These are phyloP conservation scores for Ganoderma boninense DNA, from an alignment of 1,284 basidiomycete genomes.

Conservation along the genomic window DNA sequence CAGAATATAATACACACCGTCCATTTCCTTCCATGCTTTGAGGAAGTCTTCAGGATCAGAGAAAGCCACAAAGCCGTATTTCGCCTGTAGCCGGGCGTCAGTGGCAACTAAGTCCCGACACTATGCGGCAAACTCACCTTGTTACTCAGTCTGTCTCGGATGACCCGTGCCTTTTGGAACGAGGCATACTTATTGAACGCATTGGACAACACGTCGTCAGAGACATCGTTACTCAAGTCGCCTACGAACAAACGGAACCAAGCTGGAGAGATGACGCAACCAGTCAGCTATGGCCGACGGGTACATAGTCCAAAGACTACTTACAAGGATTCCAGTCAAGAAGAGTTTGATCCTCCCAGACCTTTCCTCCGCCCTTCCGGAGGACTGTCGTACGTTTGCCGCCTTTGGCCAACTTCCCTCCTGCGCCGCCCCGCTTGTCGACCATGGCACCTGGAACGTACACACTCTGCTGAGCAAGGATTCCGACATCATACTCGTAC, in stretches of 20 bases:
- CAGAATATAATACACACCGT: slow-evolving; percentile 66
- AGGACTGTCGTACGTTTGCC: slow-evolving; percentile 95
- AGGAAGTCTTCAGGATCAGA: slow-evolving; percentile 99
- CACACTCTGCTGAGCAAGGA: slow-evolving; percentile 86
- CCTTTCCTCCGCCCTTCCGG: slow-evolving; percentile 93
- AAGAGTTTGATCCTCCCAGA: slow-evolving; percentile 98
- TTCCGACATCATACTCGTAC: slow-evolving; percentile 89
- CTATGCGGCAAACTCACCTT: slow-evolving; percentile 63
- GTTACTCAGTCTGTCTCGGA: slow-evolving; percentile 90
- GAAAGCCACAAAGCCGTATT: slow-evolving; percentile 97
- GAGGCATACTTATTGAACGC: slow-evolving; percentile 94
- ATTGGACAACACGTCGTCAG: slow-evolving; percentile 91
- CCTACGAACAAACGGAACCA: slow-evolving; percentile 99
- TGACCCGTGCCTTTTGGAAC: slow-evolving; percentile 95
- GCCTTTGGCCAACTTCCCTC: slow-evolving; percentile 86
- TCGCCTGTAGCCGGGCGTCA: slow-evolving; percentile 68
- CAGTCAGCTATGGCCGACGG: slow-evolving; percentile 11
- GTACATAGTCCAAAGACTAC: slow-evolving; percentile 41
- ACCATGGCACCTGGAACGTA: slow-evolving; percentile 90
- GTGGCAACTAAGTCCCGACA: slow-evolving; percentile 1
- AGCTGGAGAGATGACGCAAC: slow-evolving; percentile 52
- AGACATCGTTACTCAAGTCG: slow-evolving; percentile 98
- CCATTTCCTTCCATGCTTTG: slow-evolving; percentile 99
- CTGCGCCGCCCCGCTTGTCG: slow-evolving; percentile 84
- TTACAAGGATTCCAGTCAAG: slow-evolving; percentile 97